Evolutionary conservation across 1,284 basidiomycete species (phyloP).

Genomic region (Marasmius oreades): DNA sequence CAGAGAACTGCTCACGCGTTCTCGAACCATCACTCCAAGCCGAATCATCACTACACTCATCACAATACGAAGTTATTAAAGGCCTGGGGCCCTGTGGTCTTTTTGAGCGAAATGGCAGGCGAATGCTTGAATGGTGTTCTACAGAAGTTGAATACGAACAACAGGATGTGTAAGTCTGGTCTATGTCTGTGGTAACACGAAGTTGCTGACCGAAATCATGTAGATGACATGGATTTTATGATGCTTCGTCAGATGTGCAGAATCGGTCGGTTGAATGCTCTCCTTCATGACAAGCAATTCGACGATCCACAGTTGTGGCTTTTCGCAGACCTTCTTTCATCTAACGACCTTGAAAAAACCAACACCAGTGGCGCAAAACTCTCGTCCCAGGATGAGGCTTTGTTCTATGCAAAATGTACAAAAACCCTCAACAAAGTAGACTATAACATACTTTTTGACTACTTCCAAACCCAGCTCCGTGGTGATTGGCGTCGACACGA

Average conservation of each 20-base stretch:
- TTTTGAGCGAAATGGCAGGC: slow-evolving; percentile 2
- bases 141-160: slow-evolving; percentile 13
- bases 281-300: not conserved
- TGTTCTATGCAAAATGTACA: not conserved
- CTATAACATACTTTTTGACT: not conserved
- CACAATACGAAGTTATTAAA: not conserved
- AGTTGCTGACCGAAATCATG: not conserved
- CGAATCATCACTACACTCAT: slow-evolving; percentile 11
- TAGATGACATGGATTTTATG: slow-evolving; percentile 12
- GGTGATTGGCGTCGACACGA: not conserved
- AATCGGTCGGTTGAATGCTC: not conserved
- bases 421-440: not conserved
- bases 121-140: slow-evolving; percentile 13
- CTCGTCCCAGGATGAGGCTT: not conserved
- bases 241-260: slow-evolving; percentile 9
- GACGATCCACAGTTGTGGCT: too few species aligned
- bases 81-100: not conserved
- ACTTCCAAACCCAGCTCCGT: not conserved
- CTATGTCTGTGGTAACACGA: not conserved
- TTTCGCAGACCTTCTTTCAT: too few species aligned
- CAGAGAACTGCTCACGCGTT: slow-evolving; percentile 9
- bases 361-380: not conserved
- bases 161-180: slow-evolving; percentile 9
- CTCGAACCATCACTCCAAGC: not conserved
- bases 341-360: not conserved